Evolutionary conservation across 495 filamentous ascomycete species (phyloP), one percentile per base, ranked within the genome.

Genomic region (Cercophora scortea): DNA sequence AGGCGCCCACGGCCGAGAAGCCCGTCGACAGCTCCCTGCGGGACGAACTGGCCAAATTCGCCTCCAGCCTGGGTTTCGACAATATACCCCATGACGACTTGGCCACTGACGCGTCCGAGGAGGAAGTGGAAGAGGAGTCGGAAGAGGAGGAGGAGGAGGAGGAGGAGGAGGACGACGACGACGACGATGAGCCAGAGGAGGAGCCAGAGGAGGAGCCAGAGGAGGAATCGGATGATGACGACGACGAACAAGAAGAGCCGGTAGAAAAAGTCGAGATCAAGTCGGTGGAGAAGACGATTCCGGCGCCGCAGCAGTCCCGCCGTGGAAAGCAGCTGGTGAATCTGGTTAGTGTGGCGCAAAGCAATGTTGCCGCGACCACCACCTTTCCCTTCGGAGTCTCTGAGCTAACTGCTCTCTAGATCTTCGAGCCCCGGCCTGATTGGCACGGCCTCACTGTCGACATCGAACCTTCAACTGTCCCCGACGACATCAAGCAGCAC

Each of bases 391-490:
- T 5, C 5, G 25, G 25, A 25, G 25, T 25, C 25, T 25, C 25
- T 25, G 25, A 25, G 2, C 25, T 25, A 25, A 25, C 25, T 25
- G 25, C 25, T 25, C 25, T 25, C 53, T 38, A 92, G 88, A 71
- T 82, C 11, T 84, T 95, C 58, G 72, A 81, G 53, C 87, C 89
- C 36, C 79, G 86, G 51, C 81, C 89, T 44, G 91, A 96, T 61
- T 97, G 92, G 92, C 86, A 95, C 65, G 77, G 80, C 43, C 73
- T 77, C 38, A 65, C 74, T 51, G 76, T 91, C 36, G 83, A 85
- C 41, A 59, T 69, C 8, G 68, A 92, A 8, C 68, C 76, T 8
- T 53, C 61, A 6, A 56, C 63, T 32, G 58, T 71, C 13, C 73
- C 79, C 49, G 67, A 76, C 53, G 63, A 78, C 54, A 67, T 71